These are phyloP conservation scores for Colletotrichum euphorbiae DNA, from an alignment of 2,329 filamentous ascomycete species.

Conservation along the genomic window DNA sequence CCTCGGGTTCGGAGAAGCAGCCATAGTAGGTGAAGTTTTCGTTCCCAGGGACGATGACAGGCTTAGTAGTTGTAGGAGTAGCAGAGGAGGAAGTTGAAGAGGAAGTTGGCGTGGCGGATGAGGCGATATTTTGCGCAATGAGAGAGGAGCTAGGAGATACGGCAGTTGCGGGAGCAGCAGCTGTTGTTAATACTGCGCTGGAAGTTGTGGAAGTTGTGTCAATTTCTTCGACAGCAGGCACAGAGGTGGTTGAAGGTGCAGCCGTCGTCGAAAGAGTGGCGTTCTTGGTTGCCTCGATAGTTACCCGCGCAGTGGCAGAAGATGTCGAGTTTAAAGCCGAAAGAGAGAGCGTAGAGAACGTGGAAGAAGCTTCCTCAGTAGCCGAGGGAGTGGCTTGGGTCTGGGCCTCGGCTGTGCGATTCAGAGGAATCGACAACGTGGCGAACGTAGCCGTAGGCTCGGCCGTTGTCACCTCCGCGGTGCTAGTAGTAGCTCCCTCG, in stretches of 20 bases:
- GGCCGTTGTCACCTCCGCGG: background rate
- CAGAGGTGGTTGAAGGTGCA: background rate
- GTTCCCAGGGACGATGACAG: slow-evolving; percentile 49
- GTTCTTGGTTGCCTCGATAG: background rate
- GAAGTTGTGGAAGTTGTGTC: background rate
- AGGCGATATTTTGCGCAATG: background rate
- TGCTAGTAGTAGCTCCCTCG: background rate
- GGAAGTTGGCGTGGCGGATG: background rate
- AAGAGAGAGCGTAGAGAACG: background rate
- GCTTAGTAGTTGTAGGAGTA: slow-evolving; percentile 42
- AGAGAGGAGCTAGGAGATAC: slow-evolving; percentile 4
- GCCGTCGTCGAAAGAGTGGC: background rate
- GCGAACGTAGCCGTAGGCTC: background rate
- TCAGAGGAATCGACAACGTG: background rate
- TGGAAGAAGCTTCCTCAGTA: background rate
- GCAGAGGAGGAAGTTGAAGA: slow-evolving; percentile 22
- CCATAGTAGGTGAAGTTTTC: slow-evolving; percentile 53
- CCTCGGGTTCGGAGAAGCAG: slow-evolving; percentile 50
- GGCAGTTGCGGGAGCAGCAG: background rate
- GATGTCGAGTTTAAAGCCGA: background rate
- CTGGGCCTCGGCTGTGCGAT: background rate
- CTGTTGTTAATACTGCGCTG: background rate
- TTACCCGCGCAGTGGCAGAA: background rate
- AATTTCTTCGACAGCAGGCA: background rate
- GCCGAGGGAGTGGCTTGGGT: background rate